Evolutionary conservation across 208 protist species (phyloP), one percentile per base, ranked within the genome.

Genomic region (Acanthamoeba quina): DNA sequence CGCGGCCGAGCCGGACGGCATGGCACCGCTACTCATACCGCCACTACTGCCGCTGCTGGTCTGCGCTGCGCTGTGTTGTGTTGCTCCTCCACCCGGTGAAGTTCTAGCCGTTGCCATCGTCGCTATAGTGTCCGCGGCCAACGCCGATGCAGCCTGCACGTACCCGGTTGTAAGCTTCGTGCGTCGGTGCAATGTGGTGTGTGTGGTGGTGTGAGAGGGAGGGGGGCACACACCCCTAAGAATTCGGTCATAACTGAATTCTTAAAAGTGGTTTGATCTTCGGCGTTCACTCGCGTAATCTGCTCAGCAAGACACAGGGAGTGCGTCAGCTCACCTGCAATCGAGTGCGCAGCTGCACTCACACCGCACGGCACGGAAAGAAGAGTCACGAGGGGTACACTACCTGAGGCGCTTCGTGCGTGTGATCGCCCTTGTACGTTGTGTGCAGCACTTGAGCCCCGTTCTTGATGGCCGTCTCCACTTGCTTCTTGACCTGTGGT

Each of bases 401-500:
- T 52, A 85, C 90, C 52, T 85, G 68, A 29, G 90, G 90, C 2
- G 52, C 56, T 11, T 85, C 90, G n/a, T 94, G 90, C 7, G 19
- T 94, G 70, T 94, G 90, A 9, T 94, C 72, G n/a, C 90, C 90
- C 64, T 91, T 91, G 85, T 91, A 91, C 5, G 90, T 85, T 0
- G 90, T 83, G 34, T 93, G 90, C n/a, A 83, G 29, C 17, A 93
- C 72, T 24, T 31, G 21, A 17, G 17, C 37, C 15, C 72, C 90
- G n/a, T 83, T 31, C 52, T 93, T 24, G 29, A 93, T 11, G 0
- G 60, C 41, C 2, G 90, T 68, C 41, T 94, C 90, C n/a, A 94
- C 90, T 29, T 94, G 90, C 90, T 94, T 94, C 74, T 94, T 94
- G 31, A 93, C 90, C 58, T 90, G 72, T 10, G n/a, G 19, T 68